A percentile compares a stretch with the other conserved stretches of the same genome.
Conservation (phyloP, 768 basidiomycete genomes). For the Pulveroboletus sp. region DNA sequence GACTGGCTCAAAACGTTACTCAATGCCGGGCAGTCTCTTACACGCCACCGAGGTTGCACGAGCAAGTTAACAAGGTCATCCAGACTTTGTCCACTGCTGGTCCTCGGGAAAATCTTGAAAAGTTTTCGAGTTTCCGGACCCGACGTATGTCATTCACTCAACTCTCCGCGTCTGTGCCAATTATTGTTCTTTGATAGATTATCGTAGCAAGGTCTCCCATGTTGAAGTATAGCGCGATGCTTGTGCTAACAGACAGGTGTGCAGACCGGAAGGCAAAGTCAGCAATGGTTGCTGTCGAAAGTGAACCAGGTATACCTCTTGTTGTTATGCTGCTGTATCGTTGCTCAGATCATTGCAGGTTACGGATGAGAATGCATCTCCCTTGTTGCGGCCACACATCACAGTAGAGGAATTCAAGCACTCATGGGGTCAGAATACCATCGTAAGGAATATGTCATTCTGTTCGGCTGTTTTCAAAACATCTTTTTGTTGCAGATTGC, state of each 20-base stretch:
- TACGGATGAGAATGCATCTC: constrained; percentile 56
- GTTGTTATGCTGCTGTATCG: neutral
- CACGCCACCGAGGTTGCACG: constrained; percentile 56
- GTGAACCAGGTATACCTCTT: constrained; percentile 50
- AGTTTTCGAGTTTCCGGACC: constrained; percentile 68
- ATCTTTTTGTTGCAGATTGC: constrained; percentile 47
- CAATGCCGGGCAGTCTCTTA: constrained; percentile 41
- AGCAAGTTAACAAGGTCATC: constrained; percentile 55
- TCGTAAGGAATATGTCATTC: constrained; percentile 40
- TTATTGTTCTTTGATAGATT: constrained; percentile 42
- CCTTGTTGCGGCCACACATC: constrained; percentile 52
- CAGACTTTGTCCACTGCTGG: constrained; percentile 63
- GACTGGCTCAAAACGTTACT: neutral
- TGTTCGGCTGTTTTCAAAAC: neutral
- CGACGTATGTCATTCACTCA: constrained; percentile 48
- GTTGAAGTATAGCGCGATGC: constrained; percentile 1
- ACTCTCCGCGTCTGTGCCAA: constrained; percentile 1
- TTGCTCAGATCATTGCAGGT: constrained; percentile 39
- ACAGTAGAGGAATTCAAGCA: constrained; percentile 70
- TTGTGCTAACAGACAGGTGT: constrained; percentile 11
- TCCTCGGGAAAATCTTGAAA: constrained; percentile 56
- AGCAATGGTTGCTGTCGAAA: constrained; percentile 68
- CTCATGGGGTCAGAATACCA: constrained; percentile 80
- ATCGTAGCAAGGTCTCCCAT: constrained; percentile 63
- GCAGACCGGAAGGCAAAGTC: constrained; percentile 72